These are phyloP conservation scores for Echinosophora koreensis DNA, from an alignment of 306 rosid genomes.

Conservation along the genomic window DNA sequence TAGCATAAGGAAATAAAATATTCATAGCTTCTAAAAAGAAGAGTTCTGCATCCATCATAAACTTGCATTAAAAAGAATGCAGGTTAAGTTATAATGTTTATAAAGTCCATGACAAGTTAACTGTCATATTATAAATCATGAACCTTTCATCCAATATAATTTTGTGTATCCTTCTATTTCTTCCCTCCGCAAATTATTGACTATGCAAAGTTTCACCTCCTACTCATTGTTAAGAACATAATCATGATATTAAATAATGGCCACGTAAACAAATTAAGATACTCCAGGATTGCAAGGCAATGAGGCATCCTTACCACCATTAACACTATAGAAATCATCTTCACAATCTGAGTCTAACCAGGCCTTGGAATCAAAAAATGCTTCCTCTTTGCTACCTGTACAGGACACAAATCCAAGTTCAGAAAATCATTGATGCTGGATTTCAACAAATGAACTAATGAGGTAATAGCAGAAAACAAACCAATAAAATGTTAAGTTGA, in stretches of 20 bases:
- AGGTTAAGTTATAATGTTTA: background rate
- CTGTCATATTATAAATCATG: background rate
- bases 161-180: slow-evolving; percentile 5
- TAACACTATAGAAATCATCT: slow-evolving; percentile 89
- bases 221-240: slow-evolving; percentile 11
- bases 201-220: too few relatives aligned
- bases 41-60: slow-evolving; percentile 23
- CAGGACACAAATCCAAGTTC: slow-evolving; percentile 32
- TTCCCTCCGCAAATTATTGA: background rate
- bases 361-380: slow-evolving; percentile 78
- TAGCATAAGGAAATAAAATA: background rate
- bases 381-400: slow-evolving; percentile 86
- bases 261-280: slow-evolving; percentile 13
- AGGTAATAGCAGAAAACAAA: background rate
- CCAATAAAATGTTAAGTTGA: background rate
- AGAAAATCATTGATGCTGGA: background rate
- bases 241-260: slow-evolving; percentile 6
- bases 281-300: slow-evolving; percentile 31
- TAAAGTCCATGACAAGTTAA: background rate
- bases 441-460: background rate
- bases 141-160: slow-evolving; percentile 1
- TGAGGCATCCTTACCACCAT: slow-evolving; percentile 80
- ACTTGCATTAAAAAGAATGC: background rate
- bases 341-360: slow-evolving; percentile 97
- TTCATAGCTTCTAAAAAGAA: background rate